Evolutionary conservation across 148 eudicot genomes (phyloP).

Genomic region (Persicaria tinctoria): DNA sequence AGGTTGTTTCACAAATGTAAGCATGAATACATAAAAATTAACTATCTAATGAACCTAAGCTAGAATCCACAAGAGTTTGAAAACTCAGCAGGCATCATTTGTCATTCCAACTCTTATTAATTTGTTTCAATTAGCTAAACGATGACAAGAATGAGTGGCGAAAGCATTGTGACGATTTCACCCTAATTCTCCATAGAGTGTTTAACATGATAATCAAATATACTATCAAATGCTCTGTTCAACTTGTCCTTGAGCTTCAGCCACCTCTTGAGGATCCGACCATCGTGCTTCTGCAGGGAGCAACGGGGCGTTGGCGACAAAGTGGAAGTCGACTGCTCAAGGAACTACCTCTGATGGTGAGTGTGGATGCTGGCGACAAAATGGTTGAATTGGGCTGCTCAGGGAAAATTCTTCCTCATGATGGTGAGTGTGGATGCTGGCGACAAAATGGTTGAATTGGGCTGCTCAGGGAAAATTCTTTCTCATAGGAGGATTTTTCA

Average conservation of each 20-base stretch:
- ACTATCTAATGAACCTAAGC: too few relatives aligned
- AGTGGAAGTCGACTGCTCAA: conserved; percentile 50
- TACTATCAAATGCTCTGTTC: conserved; percentile 15
- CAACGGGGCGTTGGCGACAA: conserved; percentile 58
- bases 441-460: too few relatives aligned
- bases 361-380: too few relatives aligned
- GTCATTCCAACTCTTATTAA: not conserved
- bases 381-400: too few relatives aligned
- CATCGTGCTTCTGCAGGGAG: conserved; percentile 30
- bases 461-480: too few relatives aligned
- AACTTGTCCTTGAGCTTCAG: conserved; percentile 29
- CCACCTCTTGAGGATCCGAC: conserved; percentile 27
- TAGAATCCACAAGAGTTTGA: not conserved
- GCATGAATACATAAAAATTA: not conserved
- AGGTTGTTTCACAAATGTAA: too few relatives aligned
- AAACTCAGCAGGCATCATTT: not conserved
- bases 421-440: too few relatives aligned
- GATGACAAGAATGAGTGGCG: too few relatives aligned
- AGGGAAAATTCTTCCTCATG: too few relatives aligned
- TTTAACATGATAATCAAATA: conserved; percentile 40
- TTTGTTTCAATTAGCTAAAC: not conserved
- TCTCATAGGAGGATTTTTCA: too few relatives aligned
- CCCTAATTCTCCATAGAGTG: too few relatives aligned
- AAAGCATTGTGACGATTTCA: too few relatives aligned
- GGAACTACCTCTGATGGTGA: conserved; percentile 32